Base-by-base conservation (phyloP, 2,329 filamentous ascomycete genomes). In the Aspergillus transmontanensis region DNA sequence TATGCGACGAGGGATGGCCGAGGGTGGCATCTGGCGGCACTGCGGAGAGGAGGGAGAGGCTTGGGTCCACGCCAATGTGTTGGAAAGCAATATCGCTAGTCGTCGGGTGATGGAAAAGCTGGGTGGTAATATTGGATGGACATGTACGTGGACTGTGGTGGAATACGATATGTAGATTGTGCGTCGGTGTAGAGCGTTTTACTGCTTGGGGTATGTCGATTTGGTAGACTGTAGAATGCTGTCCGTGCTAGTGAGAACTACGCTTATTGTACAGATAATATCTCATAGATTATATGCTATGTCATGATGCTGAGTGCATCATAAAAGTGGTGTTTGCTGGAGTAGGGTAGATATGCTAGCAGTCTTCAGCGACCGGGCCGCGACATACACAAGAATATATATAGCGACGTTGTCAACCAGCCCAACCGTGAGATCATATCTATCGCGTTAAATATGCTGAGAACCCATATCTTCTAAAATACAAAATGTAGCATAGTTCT, bases 81-180 rank as follows among this genome's bases (percentile, higher is more conserved):
- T 68, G 36, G 61, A 66, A 56, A 62, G 62, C 39, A 81, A 81
- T 66, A 41, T 54, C 43, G 71, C 76, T 2, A 81, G 79, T 74
- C 70, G 72, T 21, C 72, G 75, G 51, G 79, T 80, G 26, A 81
- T 82, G 80, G 76, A 80, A 71, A 82, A 82, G 69, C 64, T 81
- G 62, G 80, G 78, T 2, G 80, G 78, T 6, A 57, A 67, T 59
- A 62, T 73, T 2, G 66, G 68, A 63, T 79, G 78, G 68, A 76
- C 71, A 43, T 71, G 75, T 58, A 69, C 72, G 5, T 82, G 79
- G 79, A 68, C 73, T 28, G 75, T 78, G 30, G 64, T 80, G 60
- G 76, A 80, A 66, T 58, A 39, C 45, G 56, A 55, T 26, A 4
- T 39, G 5, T 50, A 28, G n/a, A 43, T 14, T 46, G 16, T 32